Conservation (phyloP, 169 alveolate genomes). For the Plasmodium ovale region DNA sequence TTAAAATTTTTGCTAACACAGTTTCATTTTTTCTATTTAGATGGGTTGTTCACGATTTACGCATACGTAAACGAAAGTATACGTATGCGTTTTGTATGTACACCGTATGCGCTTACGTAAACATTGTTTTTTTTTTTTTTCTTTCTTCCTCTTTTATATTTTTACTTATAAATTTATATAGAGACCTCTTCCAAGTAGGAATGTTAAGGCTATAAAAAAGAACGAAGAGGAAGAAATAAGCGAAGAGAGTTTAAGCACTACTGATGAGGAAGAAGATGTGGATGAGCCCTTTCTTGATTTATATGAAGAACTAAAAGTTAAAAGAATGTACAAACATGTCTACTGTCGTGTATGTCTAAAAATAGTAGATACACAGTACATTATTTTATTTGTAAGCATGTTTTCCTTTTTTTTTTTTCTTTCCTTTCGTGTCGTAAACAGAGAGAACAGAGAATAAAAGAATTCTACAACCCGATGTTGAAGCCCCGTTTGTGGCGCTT, state of each 20-base stretch:
- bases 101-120: too few relatives aligned
- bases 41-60: not conserved
- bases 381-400: not conserved
- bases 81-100: too few relatives aligned
- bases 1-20: not conserved
- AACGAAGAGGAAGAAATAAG: conserved; percentile 49
- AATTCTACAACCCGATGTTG: conserved; percentile 72
- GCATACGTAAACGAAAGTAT: not conserved
- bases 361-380: not conserved
- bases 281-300: conserved; percentile 74
- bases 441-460: conserved; percentile 71
- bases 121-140: not conserved
- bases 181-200: conserved; percentile 32
- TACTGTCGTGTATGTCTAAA: not conserved
- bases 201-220: conserved; percentile 7
- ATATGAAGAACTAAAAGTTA: conserved; percentile 72
- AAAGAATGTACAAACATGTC: not conserved
- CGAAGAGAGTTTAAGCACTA: conserved; percentile 48
- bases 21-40: not conserved
- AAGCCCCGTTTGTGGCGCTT: conserved; percentile 73
- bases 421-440: conserved; percentile 4
- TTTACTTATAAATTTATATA: not conserved
- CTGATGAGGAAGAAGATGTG: conserved; percentile 73
- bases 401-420: not conserved
- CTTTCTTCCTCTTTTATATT: not conserved